Evolutionary conservation across 371 early-diverging fungal genomes (phyloP), one percentile per base, ranked within the genome.

Genomic region (Syncephalastrum contaminatum): DNA sequence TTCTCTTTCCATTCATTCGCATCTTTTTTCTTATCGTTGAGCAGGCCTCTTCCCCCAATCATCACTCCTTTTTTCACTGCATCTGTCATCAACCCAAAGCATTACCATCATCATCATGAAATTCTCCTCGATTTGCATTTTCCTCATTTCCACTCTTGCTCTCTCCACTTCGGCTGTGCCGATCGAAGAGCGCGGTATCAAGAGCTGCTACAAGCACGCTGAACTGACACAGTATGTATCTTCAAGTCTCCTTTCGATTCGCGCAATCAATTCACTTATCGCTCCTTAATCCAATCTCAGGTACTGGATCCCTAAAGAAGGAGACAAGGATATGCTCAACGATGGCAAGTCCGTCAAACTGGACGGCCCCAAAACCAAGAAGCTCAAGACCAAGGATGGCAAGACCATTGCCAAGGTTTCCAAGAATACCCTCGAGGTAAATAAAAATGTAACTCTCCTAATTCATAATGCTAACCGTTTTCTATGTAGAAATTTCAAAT

Each of bases 261-360:
- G 15, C 8, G 36, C 25, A 25, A 30, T 2, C 48, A 48, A 7
- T 10, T n/a, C 14, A 20, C 24, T n/a, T 21, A 48, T 6, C n/a
- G 22, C n/a, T n/a, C 22, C 14, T 48, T 7, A 48, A 48, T 48
- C 5, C 8, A 53, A 20, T 21, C 21, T 15, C 41, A 58, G 64
- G 19, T 71, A 71, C 48, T 71, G 65, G 72, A 63, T 67, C 21
- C 65, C 65, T 12, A 71, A 67, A 48, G 53, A 71, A 53, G 68
- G 67, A 14, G 62, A 62, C 14, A 27, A 50, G 43, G 67, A 65
- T 27, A 64, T 67, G 63, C 19, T 53, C 7, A 67, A 67, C 51
- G 43, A 65, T 36, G 65, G 72, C 18, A 36, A 54, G 13, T 39
- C 30, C 1, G 58, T 70, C 18, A 48, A 20, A 5, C 41, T 71